Evolutionary conservation across 192 early-diverging fungal genomes (phyloP).

Genomic region (Gryganskiella cystojenkinii): DNA sequence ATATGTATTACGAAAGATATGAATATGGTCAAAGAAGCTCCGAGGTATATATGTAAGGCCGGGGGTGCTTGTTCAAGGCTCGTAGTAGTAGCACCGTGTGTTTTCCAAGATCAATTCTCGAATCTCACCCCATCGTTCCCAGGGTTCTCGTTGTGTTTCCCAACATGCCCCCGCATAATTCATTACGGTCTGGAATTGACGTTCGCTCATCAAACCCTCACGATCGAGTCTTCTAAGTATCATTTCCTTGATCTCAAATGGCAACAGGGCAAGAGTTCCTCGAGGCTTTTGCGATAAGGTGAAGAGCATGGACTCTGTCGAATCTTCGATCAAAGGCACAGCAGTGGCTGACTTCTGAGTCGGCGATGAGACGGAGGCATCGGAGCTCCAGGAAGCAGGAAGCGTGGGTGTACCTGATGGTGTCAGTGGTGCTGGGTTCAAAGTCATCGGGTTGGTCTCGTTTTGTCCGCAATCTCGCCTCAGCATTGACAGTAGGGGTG

Average conservation of each 20-base stretch:
- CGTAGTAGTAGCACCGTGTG: slow-evolving; percentile 43
- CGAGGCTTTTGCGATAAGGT: not conserved
- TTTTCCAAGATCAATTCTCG: slow-evolving; percentile 38
- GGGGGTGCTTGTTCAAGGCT: slow-evolving; percentile 18
- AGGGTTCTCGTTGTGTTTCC: slow-evolving; percentile 37
- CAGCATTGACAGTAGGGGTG: not conserved
- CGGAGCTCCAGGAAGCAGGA: no score
- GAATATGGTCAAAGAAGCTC: no score
- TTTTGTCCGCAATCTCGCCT: not conserved
- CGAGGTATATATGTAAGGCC: no score
- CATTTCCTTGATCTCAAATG: slow-evolving; percentile 51
- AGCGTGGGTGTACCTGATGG: no score
- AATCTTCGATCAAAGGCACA: no score
- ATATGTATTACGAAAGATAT: no score
- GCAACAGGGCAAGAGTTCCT: slow-evolving; percentile 29
- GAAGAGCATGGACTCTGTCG: no score
- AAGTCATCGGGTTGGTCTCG: no score
- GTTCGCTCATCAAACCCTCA: slow-evolving; percentile 32
- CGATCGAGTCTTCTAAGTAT: slow-evolving; percentile 33
- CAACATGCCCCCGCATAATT: slow-evolving; percentile 12
- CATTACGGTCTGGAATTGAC: slow-evolving; percentile 48
- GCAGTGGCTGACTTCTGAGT: no score
- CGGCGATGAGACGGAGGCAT: no score
- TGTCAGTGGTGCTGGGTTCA: no score
- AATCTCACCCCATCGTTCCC: slow-evolving; percentile 47